phyloP scores from a whole-genome alignment of 768 basidiomycete genomes.

The Fistulinella prunicolor region DNA sequence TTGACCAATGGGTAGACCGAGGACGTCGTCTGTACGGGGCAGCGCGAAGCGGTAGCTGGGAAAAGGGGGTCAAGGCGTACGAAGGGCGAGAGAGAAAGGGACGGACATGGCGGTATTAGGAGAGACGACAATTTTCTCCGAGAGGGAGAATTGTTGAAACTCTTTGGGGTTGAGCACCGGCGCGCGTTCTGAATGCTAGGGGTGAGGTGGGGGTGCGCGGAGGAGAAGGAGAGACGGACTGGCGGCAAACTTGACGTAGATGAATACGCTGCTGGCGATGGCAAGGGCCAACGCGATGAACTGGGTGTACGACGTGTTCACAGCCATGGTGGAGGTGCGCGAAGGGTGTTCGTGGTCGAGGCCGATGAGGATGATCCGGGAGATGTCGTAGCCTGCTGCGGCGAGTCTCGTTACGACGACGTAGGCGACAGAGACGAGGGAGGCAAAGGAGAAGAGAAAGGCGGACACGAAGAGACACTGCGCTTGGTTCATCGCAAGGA shows the following conservation, averaged over 20 bases:
- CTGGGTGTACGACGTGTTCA: slow-evolving; percentile 33
- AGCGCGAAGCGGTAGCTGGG: slow-evolving; percentile 89
- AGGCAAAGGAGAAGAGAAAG: slow-evolving; percentile 44
- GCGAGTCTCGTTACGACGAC: slow-evolving; percentile 43
- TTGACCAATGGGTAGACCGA: slow-evolving; percentile 95
- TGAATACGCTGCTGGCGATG: slow-evolving; percentile 44
- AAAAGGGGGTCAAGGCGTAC: neutral
- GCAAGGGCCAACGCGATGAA: slow-evolving; percentile 52
- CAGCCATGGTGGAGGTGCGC: slow-evolving; percentile 14
- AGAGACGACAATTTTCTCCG: slow-evolving; percentile 79
- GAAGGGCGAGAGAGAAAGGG: neutral
- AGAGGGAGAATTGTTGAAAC: slow-evolving; percentile 83
- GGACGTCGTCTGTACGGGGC: slow-evolving; percentile 66
- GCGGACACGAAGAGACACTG: slow-evolving; percentile 57
- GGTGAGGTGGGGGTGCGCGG: slow-evolving; percentile 2
- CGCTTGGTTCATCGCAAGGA: slow-evolving; percentile 47
- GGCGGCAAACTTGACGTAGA: slow-evolving; percentile 52
- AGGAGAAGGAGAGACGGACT: slow-evolving; percentile 31
- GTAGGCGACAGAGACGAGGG: slow-evolving; percentile 46
- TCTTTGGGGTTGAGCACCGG: slow-evolving; percentile 68
- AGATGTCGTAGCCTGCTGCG: slow-evolving; percentile 55
- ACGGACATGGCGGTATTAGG: slow-evolving; percentile 94
- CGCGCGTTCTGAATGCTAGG: slow-evolving; percentile 48
- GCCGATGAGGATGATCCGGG: slow-evolving; percentile 62
- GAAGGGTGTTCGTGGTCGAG: slow-evolving; percentile 34